Base-by-base conservation (phyloP, 2,329 filamentous ascomycete genomes). In the Tympanopsis confertula region DNA sequence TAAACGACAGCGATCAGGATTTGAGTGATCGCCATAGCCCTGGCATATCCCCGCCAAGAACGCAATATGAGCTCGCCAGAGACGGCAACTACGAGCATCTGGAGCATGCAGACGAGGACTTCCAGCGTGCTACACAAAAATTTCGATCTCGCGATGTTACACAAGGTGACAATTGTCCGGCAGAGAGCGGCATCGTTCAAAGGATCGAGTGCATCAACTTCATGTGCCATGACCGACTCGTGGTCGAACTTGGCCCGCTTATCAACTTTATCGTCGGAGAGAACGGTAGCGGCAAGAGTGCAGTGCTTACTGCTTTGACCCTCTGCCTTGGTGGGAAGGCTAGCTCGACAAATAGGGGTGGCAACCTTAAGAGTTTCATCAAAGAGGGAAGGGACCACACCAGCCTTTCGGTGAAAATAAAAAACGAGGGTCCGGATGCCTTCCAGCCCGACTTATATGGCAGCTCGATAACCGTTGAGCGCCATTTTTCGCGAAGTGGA, bases 181-280 rank as follows among this genome's bases (percentile, higher is more conserved):
- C 86, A 0, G 82, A 93, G 28, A 81, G 84, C 47, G 88, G 86
- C 1, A 89, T 96, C 39, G 82, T 96, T 35, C 82, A 94, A 56
- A 80, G 80, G 44, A 82, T 96, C 39, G 82, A 78, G 26, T 93
- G 87, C 55, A 74, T 78, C 48, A 95, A 95, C 56, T 96, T 96
- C 59, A 96, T 96, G 91, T 96, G 89, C 51, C 91, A 98, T 55
- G 68, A 78, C 33, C 78, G 81, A 39, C 71, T 96, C 14, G 76
- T 82, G 32, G 83, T 94, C 42, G 74, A 82, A 40, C 68, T 98
- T n/a, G 91, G 91, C 0, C 91, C 91, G 0, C 66, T 95, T 26
- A 93, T 98, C 57, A 98, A 98, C 59, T 98, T 98, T 59, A 88
- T 98, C 43, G 88, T 95, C 39, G 91, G 91, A 13, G 87, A 94